Evolutionary conservation across 768 basidiomycete species (phyloP), one percentile per base, ranked within the genome.

Genomic region (Sporobolomyces pararoseus): DNA sequence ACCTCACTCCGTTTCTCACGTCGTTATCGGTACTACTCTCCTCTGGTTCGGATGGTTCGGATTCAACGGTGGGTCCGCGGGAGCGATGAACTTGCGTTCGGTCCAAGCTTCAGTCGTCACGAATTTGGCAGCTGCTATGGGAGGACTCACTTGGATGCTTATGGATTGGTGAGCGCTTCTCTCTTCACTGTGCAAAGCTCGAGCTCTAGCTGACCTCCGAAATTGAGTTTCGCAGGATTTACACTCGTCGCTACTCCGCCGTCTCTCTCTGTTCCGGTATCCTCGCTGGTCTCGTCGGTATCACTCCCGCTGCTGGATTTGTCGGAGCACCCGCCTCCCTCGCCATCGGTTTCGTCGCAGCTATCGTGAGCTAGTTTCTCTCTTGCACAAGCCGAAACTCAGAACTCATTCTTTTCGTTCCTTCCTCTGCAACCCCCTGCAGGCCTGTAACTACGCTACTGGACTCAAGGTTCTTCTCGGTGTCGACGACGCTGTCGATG

Each of bases 261-360:
- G 90, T 95, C 74, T 90, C 91, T 35, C 89, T 96, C 79, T 95
- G 93, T 80, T 90, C 86, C 1, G 92, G 92, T 29, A 90, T 90
- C 25, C 89, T 95, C 70, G 88, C 90, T 29, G 91, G 90, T 51
- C 84, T 91, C 55, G 65, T 76, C 31, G 68, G 60, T 9, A 64
- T 70, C 63, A 66, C 71, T 2, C 92, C 93, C 14, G 87, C 89
- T 14, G 88, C 88, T 17, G 92, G 93, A 39, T 93, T 81, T 79
- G 82, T 95, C 44, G 86, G 86, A 35, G 83, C 88, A 4, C 90
- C 91, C 85, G 85, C 87, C 0, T 84, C 89, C 46, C 83, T 94
- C 34, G 82, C 91, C 32, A 84, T 88, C 71, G 93, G 93, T 47
- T 79, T 88, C 75, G 76, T 92, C 57, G 84, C 87, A 7, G 91